These are phyloP conservation scores for Diaporthe helianthi DNA, from an alignment of 2,329 filamentous ascomycete species.

Conservation along the genomic window DNA sequence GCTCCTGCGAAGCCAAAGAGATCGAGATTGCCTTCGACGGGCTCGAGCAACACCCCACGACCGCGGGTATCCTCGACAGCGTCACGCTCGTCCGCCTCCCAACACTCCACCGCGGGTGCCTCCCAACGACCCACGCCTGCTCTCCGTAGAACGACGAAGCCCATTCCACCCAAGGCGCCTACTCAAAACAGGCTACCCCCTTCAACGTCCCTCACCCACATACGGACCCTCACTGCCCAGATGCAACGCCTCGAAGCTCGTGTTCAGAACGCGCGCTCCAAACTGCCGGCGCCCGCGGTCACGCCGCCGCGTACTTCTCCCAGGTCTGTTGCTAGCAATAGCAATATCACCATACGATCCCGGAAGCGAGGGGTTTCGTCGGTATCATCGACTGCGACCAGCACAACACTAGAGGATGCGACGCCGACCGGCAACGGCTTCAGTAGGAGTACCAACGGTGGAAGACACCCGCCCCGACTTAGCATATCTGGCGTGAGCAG, in stretches of 20 bases:
- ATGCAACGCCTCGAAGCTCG: constrained; percentile 96
- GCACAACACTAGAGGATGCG: constrained; percentile 54
- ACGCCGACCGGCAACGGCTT: constrained; percentile 53
- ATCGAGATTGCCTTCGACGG: constrained; percentile 62
- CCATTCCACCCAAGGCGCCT: constrained; percentile 52
- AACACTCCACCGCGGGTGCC: constrained; percentile 56
- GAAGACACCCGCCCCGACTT: constrained; percentile 63
- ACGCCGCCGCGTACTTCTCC: constrained; percentile 86
- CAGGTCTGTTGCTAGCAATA: constrained; percentile 53
- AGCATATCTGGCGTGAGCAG: constrained; percentile 69
- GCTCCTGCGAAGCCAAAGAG: constrained; percentile 50
- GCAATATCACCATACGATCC: constrained; percentile 68
- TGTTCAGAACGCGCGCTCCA: constrained; percentile 89
- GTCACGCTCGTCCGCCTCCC: constrained; percentile 43
- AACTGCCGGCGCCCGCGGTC: constrained; percentile 80
- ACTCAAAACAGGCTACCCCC: constrained; percentile 57
- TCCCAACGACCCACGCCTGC: constrained; percentile 46
- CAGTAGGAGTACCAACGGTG: constrained; percentile 39
- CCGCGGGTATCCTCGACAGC: constrained; percentile 51
- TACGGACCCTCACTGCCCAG: constrained; percentile 91
- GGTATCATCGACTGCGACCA: constrained; percentile 52
- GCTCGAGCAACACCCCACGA: constrained; percentile 62
- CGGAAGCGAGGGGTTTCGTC: constrained; percentile 72
- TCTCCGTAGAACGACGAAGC: constrained; percentile 54
- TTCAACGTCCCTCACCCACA: constrained; percentile 83